phyloP scores from a whole-genome alignment of 1,139 yeast genomes.

The Taphrina populina region DNA sequence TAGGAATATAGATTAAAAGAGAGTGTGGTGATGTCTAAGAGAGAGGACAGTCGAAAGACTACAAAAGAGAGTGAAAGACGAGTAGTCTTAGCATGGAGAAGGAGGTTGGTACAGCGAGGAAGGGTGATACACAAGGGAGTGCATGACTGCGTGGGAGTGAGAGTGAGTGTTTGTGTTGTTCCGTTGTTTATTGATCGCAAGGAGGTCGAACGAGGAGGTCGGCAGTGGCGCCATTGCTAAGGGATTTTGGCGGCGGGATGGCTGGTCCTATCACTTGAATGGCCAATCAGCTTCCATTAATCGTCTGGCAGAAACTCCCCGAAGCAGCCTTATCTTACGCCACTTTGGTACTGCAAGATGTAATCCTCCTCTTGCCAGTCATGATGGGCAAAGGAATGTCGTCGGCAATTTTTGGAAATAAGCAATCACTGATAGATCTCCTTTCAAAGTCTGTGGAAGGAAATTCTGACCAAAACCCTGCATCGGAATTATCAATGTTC shows the following conservation, averaged over 20 bases:
- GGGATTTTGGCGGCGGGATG: constrained; percentile 15
- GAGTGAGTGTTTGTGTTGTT: background rate
- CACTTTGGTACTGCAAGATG: too few species aligned
- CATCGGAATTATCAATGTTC: too few species aligned
- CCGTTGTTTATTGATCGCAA: constrained; percentile 5
- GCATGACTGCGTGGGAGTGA: constrained; percentile 1
- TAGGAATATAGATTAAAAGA: constrained; percentile 1
- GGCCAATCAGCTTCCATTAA: too few species aligned
- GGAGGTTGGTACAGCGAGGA: constrained; percentile 7
- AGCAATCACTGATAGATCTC: too few species aligned
- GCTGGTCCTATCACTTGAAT: too few species aligned
- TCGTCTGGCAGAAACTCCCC: too few species aligned
- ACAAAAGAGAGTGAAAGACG: constrained; percentile 3
- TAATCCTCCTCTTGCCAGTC: too few species aligned
- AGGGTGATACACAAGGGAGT: background rate
- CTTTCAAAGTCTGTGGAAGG: too few species aligned
- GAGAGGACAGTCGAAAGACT: background rate
- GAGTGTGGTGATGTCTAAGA: constrained; percentile 15
- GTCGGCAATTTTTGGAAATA: too few species aligned
- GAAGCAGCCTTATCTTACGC: too few species aligned
- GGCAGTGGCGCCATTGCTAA: constrained; percentile 6
- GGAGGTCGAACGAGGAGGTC: constrained; percentile 23
- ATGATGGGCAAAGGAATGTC: too few species aligned
- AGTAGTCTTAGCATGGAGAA: background rate
- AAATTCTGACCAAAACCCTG: too few species aligned